Conservation (phyloP, 2,329 filamentous ascomycete genomes). For the Phialocephala sp. region DNA sequence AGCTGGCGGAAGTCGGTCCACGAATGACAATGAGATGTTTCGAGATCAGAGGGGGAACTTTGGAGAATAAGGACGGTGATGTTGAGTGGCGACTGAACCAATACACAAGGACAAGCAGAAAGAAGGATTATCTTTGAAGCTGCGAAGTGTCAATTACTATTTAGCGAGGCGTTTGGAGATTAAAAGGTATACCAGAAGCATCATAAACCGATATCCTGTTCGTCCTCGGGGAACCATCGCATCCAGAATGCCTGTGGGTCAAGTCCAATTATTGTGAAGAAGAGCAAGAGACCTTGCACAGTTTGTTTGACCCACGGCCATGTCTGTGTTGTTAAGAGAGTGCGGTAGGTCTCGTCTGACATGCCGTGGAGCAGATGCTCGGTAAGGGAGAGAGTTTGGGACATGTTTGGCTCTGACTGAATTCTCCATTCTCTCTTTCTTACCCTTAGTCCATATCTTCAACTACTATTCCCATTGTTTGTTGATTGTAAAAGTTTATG, state of each 20-base stretch:
- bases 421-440: background rate
- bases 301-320: constrained; percentile 10
- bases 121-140: constrained; percentile 89
- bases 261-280: constrained; percentile 9
- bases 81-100: constrained; percentile 96
- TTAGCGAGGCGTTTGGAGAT: constrained; percentile 43
- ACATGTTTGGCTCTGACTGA: background rate
- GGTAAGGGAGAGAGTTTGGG: background rate
- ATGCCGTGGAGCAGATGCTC: background rate
- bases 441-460: background rate
- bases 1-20: constrained; percentile 87
- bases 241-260: constrained; percentile 21
- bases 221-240: constrained; percentile 12
- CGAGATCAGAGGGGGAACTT: constrained; percentile 87
- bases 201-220: constrained; percentile 9
- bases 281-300: background rate
- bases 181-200: constrained; percentile 27
- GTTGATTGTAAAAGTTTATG: background rate
- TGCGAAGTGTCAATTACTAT: constrained; percentile 31
- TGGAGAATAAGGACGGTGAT: constrained; percentile 95
- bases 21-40: constrained; percentile 98
- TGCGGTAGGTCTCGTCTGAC: constrained; percentile 1
- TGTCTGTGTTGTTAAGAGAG: background rate
- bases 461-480: background rate
- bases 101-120: constrained; percentile 89